Base-by-base conservation (phyloP, 1,139 yeast genomes). In the Meyerozyma elateridarum region DNA sequence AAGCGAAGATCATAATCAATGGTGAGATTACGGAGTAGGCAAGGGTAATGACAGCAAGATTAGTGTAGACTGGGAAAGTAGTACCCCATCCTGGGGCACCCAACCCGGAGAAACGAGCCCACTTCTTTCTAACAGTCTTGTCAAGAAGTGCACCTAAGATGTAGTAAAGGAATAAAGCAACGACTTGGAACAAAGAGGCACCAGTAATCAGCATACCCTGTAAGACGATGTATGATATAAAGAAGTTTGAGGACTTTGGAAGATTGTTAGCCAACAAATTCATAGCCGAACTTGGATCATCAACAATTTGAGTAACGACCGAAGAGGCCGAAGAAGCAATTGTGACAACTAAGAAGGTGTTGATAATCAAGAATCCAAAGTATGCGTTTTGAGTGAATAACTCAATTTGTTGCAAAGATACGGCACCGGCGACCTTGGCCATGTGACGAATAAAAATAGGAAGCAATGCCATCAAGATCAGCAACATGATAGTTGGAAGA, bases 241-340 rank as follows among this genome's bases (percentile, higher is more conserved):
- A 82, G 58, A 91, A 91, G 62, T 89, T 91, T 22, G 96, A 82
- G 6, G 97, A 79, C 48, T 81, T 82, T 37, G 98, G 97, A 47
- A 91, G 70, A 41, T 87, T 82, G 25, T 61, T 59, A 14, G 94
- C 85, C 44, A 88, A 66, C 39, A 85, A 57, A 22, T 50, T 46
- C 82, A 87, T 72, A n/a, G 88, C 89, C 20, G 63, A 52, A 1
- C 73, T 52, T 8, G 95, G 95, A 8, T 80, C 59, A 22, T 72
- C 61, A 31, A 83, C 61, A 46, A 87, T 79, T 39, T 70, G 64
- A 2, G 88, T 70, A 5, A 85, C 87, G 3, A 84, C 79, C 2
- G 89, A 75, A 2, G 87, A 59, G 6, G 88, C 89, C 32, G 88
- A 75, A 9, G 89, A 81, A 2, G 88, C 70, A 39, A 79, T 52